Conservation (phyloP, 495 filamentous ascomycete genomes). For the Trichoderma gamsii region DNA sequence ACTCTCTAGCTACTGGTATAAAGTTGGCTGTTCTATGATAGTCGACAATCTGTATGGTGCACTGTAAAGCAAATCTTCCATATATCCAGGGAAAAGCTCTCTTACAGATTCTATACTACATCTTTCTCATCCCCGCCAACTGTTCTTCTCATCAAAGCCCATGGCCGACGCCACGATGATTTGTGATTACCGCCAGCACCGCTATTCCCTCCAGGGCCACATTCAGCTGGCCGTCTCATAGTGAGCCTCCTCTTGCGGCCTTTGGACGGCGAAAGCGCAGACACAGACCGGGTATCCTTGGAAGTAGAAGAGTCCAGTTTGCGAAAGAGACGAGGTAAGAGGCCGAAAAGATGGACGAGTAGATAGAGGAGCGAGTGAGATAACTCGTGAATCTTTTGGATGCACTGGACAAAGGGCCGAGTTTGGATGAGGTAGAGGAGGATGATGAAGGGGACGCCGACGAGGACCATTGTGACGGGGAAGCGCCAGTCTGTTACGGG, state of each 20-base stretch:
- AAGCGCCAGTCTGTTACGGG: slow-evolving; percentile 27
- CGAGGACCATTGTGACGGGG: slow-evolving; percentile 26
- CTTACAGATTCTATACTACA: not conserved
- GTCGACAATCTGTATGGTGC: too few relatives aligned
- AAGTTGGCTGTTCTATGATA: too few relatives aligned
- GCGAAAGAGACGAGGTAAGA: slow-evolving; percentile 56
- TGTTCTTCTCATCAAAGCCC: not conserved
- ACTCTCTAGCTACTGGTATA: too few relatives aligned
- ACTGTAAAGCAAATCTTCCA: too few relatives aligned
- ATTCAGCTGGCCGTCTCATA: not conserved
- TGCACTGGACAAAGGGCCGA: not conserved
- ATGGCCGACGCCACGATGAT: not conserved
- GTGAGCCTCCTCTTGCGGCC: slow-evolving; percentile 6
- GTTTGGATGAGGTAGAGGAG: slow-evolving; percentile 28
- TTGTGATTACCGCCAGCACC: not conserved
- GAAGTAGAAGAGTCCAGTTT: not conserved
- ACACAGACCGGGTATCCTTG: not conserved
- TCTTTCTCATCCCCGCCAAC: not conserved
- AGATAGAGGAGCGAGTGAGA: slow-evolving; percentile 20
- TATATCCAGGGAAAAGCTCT: too few relatives aligned
- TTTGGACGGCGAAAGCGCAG: not conserved
- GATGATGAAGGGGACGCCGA: slow-evolving; percentile 33
- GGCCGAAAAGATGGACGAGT: slow-evolving; percentile 94
- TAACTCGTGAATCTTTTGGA: not conserved
- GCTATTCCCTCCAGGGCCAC: not conserved